Evolutionary conservation across 225 moss, liverwort and hornwort genomes (phyloP), one percentile per base, ranked within the genome.

Genomic region (Thuidium tamariscinum): DNA sequence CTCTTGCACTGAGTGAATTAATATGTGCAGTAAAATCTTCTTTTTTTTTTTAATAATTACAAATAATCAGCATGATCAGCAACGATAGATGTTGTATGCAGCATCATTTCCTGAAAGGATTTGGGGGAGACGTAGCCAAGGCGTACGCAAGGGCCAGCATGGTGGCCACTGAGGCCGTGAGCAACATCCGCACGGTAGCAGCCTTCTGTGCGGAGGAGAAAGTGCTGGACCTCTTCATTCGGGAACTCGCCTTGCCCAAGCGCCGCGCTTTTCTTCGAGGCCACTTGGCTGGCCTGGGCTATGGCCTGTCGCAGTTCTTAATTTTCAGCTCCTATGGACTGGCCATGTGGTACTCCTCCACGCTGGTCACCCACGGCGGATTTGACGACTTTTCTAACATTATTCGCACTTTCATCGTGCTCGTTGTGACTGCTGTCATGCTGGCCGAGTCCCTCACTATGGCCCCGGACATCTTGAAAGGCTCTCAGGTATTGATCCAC

Each of bases 291-390:
- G 91, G 93, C 42, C 60, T 93, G 46, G 93, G 93, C 60, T 93
- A 93, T 52, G 93, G 93, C 37, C 49, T 91, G 77, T 93, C 93
- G 17, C 93, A 93, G 52, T 93, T 93, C 65, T 79, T 81, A 30
- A 90, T 93, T 42, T 91, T 93, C 86, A 90, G 93, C 93, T 93
- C 93, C 86, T 93, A 93, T 74, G 93, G 93, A 62, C 64, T 93
- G 87, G 93, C 93, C 62, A 90, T 93, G 93, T 93, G 93, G 93
- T 91, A 93, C 82, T 91, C 93, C 29, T 93, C 93, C 17, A 91
- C 90, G 13, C 74, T 93, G 74, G 93, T 93, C 73, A 90, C 88
- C 30, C 91, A 89, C 51, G 91, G 91, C 27, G 79, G 87, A 70
- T 93, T 91, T 46, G 89, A 91, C 41, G 90, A 93, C 67, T 93